These are phyloP conservation scores for Talaromyces wortmannii DNA, from an alignment of 495 filamentous ascomycete genomes.

Conservation along the genomic window DNA sequence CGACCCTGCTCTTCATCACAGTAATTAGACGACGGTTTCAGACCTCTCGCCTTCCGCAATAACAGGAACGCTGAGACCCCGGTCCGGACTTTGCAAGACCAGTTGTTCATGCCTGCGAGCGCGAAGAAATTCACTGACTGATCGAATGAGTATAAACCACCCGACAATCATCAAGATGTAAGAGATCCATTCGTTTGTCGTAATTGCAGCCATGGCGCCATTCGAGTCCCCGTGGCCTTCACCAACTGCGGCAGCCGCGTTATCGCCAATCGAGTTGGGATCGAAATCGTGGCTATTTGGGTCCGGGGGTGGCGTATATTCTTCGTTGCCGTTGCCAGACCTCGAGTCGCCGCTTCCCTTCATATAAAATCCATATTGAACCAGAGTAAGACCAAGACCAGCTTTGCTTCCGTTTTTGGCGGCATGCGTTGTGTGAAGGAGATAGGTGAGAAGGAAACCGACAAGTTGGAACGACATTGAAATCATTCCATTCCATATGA, in stretches of 20 bases:
- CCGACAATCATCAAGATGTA: conserved; percentile 95
- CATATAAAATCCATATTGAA: conserved; percentile 96
- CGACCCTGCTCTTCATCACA: conserved; percentile 1
- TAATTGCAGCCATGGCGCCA: conserved; percentile 41
- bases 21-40: conserved; percentile 68
- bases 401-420: conserved; percentile 95
- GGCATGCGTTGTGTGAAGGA: conserved; percentile 94
- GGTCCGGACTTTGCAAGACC: conserved; percentile 87
- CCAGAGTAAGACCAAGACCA: conserved; percentile 90
- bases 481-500: conserved; percentile 98
- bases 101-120: conserved; percentile 87
- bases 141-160: conserved; percentile 92
- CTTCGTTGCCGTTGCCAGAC: conserved; percentile 39
- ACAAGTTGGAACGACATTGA: conserved; percentile 97
- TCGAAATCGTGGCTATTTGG: conserved; percentile 90
- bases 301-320: conserved; percentile 61
- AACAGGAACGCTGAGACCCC: conserved; percentile 77
- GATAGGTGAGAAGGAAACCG: conserved; percentile 95
- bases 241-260: conserved; percentile 24
- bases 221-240: conserved; percentile 8
- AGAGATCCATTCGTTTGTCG: conserved; percentile 79
- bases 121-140: conserved; percentile 80
- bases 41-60: conserved; percentile 82
- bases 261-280: conserved; percentile 53
- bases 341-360: conserved; percentile 49